phyloP scores from a whole-genome alignment of 768 basidiomycete genomes.

The Pholiota microspora region DNA sequence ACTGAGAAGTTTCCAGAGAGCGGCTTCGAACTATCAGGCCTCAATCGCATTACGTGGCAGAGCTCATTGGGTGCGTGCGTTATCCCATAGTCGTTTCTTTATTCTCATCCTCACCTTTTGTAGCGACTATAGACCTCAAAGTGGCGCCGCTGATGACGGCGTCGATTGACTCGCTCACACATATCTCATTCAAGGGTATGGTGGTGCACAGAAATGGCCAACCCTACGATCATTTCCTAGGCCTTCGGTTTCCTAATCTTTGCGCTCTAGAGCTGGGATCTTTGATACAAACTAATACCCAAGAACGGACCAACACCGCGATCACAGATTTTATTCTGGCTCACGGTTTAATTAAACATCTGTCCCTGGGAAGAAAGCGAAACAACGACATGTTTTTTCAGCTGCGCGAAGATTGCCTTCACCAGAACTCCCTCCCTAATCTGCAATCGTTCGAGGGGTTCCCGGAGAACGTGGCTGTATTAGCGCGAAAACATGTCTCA shows the following conservation, averaged over 20 bases:
- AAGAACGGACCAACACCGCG: constrained; percentile 1
- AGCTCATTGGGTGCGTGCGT: constrained; percentile 11
- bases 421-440: constrained; percentile 8
- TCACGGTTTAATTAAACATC: constrained; percentile 10
- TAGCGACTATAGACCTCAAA: constrained; percentile 11
- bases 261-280: constrained; percentile 13
- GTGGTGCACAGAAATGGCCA: constrained; percentile 4
- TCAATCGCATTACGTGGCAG: constrained; percentile 13
- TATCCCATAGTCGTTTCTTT: neutral
- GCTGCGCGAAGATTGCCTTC: constrained; percentile 8
- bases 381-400: constrained; percentile 13
- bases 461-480: constrained; percentile 14
- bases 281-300: constrained; percentile 6
- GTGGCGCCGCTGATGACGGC: constrained; percentile 8
- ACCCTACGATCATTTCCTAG: constrained; percentile 12
- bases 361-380: constrained; percentile 13
- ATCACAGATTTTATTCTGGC: constrained; percentile 15
- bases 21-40: constrained; percentile 6
- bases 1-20: constrained; percentile 1
- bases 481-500: constrained; percentile 1
- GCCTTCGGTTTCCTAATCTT: constrained; percentile 13
- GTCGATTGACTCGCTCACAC: constrained; percentile 10
- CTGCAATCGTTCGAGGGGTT: constrained; percentile 19
- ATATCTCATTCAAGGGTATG: constrained; percentile 15
- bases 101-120: neutral